These are phyloP conservation scores for Ceratobasidium sp. DNA, from an alignment of 1,284 basidiomycete species.

Conservation along the genomic window DNA sequence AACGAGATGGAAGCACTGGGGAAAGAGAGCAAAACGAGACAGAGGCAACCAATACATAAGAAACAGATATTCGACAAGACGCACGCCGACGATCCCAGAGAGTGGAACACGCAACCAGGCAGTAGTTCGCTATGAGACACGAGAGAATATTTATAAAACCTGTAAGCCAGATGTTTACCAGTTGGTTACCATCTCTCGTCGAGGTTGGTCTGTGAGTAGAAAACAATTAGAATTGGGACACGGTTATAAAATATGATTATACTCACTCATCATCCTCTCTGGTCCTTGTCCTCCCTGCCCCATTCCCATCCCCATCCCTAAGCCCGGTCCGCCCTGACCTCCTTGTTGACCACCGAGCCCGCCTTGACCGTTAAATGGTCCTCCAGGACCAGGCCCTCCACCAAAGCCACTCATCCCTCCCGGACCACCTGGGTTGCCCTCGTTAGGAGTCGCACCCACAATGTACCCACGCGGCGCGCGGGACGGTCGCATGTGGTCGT, in stretches of 20 bases:
- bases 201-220: conserved; percentile 14
- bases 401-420: conserved; percentile 17
- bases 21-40: background rate
- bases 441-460: conserved; percentile 26
- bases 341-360: conserved; percentile 14
- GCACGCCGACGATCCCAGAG: conserved; percentile 21
- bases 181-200: conserved; percentile 28
- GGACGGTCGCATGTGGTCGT: conserved; percentile 36
- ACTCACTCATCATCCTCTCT: conserved; percentile 36
- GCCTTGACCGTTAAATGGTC: background rate
- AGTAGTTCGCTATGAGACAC: background rate
- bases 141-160: background rate
- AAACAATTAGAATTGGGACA: background rate
- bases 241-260: background rate
- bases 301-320: conserved; percentile 15
- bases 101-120: conserved; percentile 36
- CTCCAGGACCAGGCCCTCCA: background rate
- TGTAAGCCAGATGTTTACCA: conserved; percentile 14
- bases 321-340: background rate
- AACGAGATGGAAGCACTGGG: background rate
- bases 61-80: conserved; percentile 24
- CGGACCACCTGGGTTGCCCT: background rate
- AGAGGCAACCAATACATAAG: conserved; percentile 37
- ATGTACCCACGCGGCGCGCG: conserved; percentile 44
- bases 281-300: conserved; percentile 40